A percentile compares a stretch with the other conserved stretches of the same genome.
These are phyloP conservation scores for Curvularia eragrostidis DNA, from an alignment of 2,329 filamentous ascomycete genomes.

Conservation along the genomic window DNA sequence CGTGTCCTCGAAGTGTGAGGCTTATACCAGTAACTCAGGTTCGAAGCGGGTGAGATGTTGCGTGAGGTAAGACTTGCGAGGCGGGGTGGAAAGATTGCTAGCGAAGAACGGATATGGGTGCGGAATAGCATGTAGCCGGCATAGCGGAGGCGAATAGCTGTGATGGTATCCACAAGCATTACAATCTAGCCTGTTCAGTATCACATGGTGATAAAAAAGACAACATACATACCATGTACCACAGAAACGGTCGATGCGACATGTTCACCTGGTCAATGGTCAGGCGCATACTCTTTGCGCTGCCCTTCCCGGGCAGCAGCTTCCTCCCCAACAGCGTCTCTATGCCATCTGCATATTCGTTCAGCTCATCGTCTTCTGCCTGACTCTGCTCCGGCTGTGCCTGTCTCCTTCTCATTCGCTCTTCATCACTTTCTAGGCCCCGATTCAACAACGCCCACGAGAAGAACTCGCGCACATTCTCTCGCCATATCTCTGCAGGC, in stretches of 20 bases:
- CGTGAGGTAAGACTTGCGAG: constrained; percentile 58
- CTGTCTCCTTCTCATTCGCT: constrained; percentile 21
- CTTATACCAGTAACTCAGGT: constrained; percentile 70
- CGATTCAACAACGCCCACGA: constrained; percentile 72
- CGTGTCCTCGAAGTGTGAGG: constrained; percentile 66
- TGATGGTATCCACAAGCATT: constrained; percentile 59
- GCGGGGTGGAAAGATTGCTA: constrained; percentile 65
- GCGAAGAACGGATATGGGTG: constrained; percentile 51
- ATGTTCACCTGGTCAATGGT: constrained; percentile 70
- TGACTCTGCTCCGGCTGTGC: constrained; percentile 26
- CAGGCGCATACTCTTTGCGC: constrained; percentile 65
- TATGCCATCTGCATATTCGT: constrained; percentile 61
- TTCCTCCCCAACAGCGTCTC: constrained; percentile 61
- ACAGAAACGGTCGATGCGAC: constrained; percentile 67
- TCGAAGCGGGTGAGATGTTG: constrained; percentile 57
- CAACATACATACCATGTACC: constrained; percentile 62
- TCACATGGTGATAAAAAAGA: not conserved
- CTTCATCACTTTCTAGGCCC: constrained; percentile 47
- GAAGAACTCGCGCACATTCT: constrained; percentile 72
- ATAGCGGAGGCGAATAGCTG: constrained; percentile 53
- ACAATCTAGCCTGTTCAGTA: constrained; percentile 49
- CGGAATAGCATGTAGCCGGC: constrained; percentile 63
- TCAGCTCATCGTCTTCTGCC: constrained; percentile 58
- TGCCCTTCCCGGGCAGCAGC: constrained; percentile 63
- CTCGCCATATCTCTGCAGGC: constrained; percentile 64